Percentiles rank a stretch among this genome's conserved stretches.
Evolutionary conservation across 495 filamentous ascomycete species (phyloP).

Genomic region (Cercophora samala): DNA sequence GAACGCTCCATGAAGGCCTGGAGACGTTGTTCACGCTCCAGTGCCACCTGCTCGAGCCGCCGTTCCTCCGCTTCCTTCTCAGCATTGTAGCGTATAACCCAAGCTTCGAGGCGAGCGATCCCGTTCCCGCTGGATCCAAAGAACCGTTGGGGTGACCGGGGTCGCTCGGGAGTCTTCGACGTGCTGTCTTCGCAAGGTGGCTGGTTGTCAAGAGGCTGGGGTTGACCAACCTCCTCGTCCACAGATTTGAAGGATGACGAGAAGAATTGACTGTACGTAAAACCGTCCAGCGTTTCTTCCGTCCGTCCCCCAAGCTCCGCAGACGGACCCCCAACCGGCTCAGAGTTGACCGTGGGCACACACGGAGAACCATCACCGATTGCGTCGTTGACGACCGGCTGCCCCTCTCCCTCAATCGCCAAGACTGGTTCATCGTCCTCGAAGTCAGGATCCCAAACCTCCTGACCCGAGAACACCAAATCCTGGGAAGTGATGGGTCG

Average conservation of each 20-base stretch:
- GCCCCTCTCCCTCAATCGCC: neutral
- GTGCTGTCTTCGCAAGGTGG: neutral
- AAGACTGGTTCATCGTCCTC: neutral
- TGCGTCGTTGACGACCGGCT: neutral
- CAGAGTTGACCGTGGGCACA: neutral
- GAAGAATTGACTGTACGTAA: neutral
- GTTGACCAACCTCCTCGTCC: neutral
- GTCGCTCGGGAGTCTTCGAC: neutral
- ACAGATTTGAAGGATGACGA: neutral
- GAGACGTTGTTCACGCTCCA: neutral
- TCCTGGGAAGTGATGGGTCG: neutral
- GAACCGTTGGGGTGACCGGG: conserved; percentile 9
- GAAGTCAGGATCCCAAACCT: neutral
- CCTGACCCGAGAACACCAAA: neutral
- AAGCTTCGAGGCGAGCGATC: conserved; percentile 7
- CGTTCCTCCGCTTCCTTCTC: neutral
- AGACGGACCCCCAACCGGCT: neutral
- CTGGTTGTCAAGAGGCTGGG: neutral
- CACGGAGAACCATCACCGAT: neutral
- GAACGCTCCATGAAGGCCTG: conserved; percentile 7
- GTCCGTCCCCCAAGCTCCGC: neutral
- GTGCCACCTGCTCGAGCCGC: neutral
- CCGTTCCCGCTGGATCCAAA: conserved; percentile 19
- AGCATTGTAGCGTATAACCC: neutral
- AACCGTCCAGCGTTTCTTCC: neutral